Conservation (phyloP, 2,329 filamentous ascomycete species). For the Coccinonectria pachysandricola region DNA sequence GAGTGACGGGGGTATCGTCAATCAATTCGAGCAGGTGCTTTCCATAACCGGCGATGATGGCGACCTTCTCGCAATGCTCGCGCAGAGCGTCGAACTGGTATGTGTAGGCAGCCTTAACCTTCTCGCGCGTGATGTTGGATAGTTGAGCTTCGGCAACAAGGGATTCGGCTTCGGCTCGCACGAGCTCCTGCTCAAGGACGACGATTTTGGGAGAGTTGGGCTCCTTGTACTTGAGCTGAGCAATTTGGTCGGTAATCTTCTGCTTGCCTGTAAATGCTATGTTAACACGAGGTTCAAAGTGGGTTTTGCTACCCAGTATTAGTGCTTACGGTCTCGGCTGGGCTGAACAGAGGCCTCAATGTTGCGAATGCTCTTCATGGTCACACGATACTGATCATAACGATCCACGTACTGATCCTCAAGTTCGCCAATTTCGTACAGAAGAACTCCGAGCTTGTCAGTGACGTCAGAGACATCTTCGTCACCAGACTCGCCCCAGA, state of each 20-base stretch:
- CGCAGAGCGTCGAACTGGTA: constrained; percentile 97
- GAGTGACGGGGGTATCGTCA: constrained; percentile 93
- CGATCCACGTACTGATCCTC: constrained; percentile 98
- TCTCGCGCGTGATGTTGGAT: constrained; percentile 98
- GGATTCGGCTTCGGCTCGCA: constrained; percentile 97
- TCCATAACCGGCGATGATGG: constrained; percentile 93
- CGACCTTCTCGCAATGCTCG: constrained; percentile 96
- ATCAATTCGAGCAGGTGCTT: constrained; percentile 97
- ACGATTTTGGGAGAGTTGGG: constrained; percentile 96
- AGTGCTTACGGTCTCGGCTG: constrained; percentile 92
- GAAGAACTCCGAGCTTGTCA: constrained; percentile 93
- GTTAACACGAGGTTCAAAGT: no score
- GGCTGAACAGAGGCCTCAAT: constrained; percentile 98
- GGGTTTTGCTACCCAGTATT: no score
- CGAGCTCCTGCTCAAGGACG: constrained; percentile 95
- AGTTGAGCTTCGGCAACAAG: constrained; percentile 95
- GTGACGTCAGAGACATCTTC: constrained; percentile 98
- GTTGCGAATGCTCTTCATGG: constrained; percentile 98
- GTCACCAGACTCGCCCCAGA: constrained; percentile 93
- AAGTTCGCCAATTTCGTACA: constrained; percentile 97
- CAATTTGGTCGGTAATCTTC: constrained; percentile 98
- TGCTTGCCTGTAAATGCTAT: constrained; percentile 62
- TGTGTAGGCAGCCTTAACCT: constrained; percentile 94
- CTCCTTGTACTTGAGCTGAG: constrained; percentile 99
- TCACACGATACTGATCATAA: constrained; percentile 98